A percentile compares a stretch with the other conserved stretches of the same genome.
phyloP scores from a whole-genome alignment of 148 eudicot genomes.

The Spergularia marina region DNA sequence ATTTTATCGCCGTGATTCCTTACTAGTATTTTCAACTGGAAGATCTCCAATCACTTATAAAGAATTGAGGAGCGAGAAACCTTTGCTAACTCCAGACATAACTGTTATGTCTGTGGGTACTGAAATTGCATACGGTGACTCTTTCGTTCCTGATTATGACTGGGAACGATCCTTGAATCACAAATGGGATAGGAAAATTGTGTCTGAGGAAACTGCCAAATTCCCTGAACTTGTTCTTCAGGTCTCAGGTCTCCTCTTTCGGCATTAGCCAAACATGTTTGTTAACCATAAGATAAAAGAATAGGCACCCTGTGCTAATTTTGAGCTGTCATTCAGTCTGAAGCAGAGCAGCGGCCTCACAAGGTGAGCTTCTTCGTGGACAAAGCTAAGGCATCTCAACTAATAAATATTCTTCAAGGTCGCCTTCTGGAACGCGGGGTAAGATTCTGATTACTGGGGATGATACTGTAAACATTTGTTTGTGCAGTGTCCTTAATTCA shows the following conservation, averaged over 20 bases:
- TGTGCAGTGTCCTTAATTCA: background rate
- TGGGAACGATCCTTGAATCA: conserved; percentile 58
- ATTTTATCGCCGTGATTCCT: conserved; percentile 59
- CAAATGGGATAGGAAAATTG: conserved; percentile 53
- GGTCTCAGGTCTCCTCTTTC: conserved; percentile 50
- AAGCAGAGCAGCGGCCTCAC: conserved; percentile 60
- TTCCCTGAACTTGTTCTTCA: conserved; percentile 57
- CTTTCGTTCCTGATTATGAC: conserved; percentile 58
- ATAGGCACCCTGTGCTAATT: background rate
- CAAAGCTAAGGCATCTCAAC: conserved; percentile 53
- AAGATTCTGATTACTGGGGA: conserved; percentile 8
- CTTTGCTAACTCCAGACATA: conserved; percentile 69
- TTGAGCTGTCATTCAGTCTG: conserved; percentile 40
- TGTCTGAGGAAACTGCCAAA: conserved; percentile 52
- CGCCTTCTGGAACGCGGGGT: conserved; percentile 55
- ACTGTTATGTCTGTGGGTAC: conserved; percentile 75
- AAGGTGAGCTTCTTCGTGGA: conserved; percentile 66
- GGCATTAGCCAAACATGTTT: background rate
- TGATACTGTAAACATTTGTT: background rate
- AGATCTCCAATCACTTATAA: conserved; percentile 55
- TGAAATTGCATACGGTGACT: conserved; percentile 63
- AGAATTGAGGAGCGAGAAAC: conserved; percentile 55
- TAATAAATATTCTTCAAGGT: conserved; percentile 45
- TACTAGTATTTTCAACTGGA: conserved; percentile 65
- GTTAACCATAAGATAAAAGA: background rate